Evolutionary conservation across 495 filamentous ascomycete species (phyloP), one percentile per base, ranked within the genome.

Genomic region (Penicillium canariense): DNA sequence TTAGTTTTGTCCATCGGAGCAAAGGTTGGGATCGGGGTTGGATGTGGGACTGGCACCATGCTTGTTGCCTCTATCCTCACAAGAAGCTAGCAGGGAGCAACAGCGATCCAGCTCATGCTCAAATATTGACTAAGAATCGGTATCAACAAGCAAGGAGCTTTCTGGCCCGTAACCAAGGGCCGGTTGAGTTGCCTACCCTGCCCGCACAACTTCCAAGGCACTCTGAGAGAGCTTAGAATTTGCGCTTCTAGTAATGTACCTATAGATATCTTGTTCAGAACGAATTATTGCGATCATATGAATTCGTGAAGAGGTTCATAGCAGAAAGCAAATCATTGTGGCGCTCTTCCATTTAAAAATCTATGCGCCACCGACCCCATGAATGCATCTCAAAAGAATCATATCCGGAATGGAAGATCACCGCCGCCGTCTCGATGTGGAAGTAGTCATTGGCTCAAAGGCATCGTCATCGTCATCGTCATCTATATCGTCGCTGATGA

Each of bases 391-490:
- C n/a, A n/a, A n/a, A n/a, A n/a, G n/a, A n/a, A n/a, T n/a, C n/a
- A n/a, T n/a, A n/a, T n/a, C n/a, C n/a, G n/a, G n/a, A 26, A 53
- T 30, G 9, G 14, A 25, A 57, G 25, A 49, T 52, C 50, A 59
- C 40, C 53, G 58, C 30, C 62, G 58, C 5, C 58, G 48, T 27
- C 43, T 44, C 8, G 50, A 48, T 10, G 20, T 55, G 10, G 58
- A 61, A 48, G 55, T 63, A 18, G 74, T 66, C 47, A 77, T 70
- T 23, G 79, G 76, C 68, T 94, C 90, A 72, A 95, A 94, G 1
- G 87, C 90, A 74, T 96, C 91, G 51, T 88, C 81, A 56, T 84
- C 88, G 60, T 91, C 89, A 56, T 89, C 87, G 51, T 91, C 88
- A 54, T 90, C 84, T 52, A 87, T 80, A 59, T 86, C 76, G 32